Percentiles rank a stretch among this genome's conserved stretches.
phyloP scores from a whole-genome alignment of 305 asterid genomes.

The Solanum hybrid region DNA sequence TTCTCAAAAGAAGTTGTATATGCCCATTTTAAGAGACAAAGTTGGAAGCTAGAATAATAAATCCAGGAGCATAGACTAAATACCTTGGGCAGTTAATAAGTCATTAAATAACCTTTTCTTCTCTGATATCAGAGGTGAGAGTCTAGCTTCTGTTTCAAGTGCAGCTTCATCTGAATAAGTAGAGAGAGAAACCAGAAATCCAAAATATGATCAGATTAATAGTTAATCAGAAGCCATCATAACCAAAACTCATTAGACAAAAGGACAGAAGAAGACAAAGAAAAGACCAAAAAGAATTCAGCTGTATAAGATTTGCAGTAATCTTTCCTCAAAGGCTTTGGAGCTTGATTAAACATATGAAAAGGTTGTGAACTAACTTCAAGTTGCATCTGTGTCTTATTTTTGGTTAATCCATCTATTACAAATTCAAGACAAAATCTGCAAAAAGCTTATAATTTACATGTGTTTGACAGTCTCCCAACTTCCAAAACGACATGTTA shows the following conservation, averaged over 20 bases:
- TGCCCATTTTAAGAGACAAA: background rate
- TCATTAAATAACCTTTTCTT: slow-evolving; percentile 85
- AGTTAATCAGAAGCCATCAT: background rate
- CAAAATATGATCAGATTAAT: background rate
- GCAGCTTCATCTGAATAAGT: slow-evolving; percentile 82
- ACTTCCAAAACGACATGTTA: background rate
- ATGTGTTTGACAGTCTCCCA: background rate
- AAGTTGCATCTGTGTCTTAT: background rate
- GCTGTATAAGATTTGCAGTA: background rate
- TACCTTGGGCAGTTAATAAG: slow-evolving; percentile 88
- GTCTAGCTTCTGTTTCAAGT: slow-evolving; percentile 86
- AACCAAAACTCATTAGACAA: background rate
- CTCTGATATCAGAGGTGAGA: slow-evolving; percentile 73
- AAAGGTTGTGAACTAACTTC: background rate
- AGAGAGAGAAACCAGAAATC: background rate
- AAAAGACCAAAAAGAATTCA: background rate
- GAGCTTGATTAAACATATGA: background rate
- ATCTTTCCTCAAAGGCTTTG: background rate
- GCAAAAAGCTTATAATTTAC: background rate
- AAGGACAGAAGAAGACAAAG: background rate
- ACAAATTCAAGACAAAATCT: background rate
- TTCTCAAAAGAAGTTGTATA: background rate
- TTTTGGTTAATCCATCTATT: background rate
- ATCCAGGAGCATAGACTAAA: slow-evolving; percentile 10
- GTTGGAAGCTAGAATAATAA: background rate